Percentiles rank a stretch among this genome's conserved stretches.
Conservation (phyloP, 768 basidiomycete genomes). For the Lactifluus subvellereus region DNA sequence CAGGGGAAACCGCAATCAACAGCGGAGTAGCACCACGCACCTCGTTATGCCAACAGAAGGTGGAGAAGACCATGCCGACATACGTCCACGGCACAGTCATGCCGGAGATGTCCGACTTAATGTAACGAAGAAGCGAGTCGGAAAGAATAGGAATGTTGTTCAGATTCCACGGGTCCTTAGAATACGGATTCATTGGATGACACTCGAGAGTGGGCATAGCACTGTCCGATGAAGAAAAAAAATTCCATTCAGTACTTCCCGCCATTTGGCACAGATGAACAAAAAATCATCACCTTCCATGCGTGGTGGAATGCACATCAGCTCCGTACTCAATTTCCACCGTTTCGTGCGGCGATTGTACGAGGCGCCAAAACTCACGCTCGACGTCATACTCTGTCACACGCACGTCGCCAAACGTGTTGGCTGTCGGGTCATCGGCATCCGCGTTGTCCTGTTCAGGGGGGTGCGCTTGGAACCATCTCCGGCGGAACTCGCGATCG, state of each 20-base stretch:
- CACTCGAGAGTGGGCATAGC: slow-evolving; percentile 95
- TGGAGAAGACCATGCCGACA: slow-evolving; percentile 98
- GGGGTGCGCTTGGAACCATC: slow-evolving; percentile 83
- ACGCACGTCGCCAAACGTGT: slow-evolving; percentile 48
- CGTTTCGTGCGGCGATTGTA: slow-evolving; percentile 82
- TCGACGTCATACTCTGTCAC: slow-evolving; percentile 93
- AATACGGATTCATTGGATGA: slow-evolving; percentile 80
- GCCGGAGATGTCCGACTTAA: slow-evolving; percentile 98
- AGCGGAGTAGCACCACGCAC: slow-evolving; percentile 33
- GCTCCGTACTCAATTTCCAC: slow-evolving; percentile 99
- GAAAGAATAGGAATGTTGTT: slow-evolving; percentile 94
- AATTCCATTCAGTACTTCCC: slow-evolving; percentile 4
- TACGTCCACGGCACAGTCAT: slow-evolving; percentile 99
- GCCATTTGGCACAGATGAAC: slow-evolving; percentile 17
- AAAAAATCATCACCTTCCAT: slow-evolving; percentile 70
- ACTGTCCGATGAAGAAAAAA: slow-evolving; percentile 37
- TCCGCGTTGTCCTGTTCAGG: slow-evolving; percentile 28
- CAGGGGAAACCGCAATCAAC: slow-evolving; percentile 11
- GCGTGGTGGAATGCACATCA: slow-evolving; percentile 94
- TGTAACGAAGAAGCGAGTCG: slow-evolving; percentile 91
- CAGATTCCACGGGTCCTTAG: slow-evolving; percentile 93
- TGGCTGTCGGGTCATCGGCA: slow-evolving; percentile 42
- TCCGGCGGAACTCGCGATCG: slow-evolving; percentile 79
- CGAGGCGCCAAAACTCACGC: slow-evolving; percentile 94
- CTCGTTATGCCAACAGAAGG: slow-evolving; percentile 99